Percentiles rank a stretch among this genome's conserved stretches.
Evolutionary conservation across 345 rosid genomes (phyloP).

Genomic region (Salix caprea): DNA sequence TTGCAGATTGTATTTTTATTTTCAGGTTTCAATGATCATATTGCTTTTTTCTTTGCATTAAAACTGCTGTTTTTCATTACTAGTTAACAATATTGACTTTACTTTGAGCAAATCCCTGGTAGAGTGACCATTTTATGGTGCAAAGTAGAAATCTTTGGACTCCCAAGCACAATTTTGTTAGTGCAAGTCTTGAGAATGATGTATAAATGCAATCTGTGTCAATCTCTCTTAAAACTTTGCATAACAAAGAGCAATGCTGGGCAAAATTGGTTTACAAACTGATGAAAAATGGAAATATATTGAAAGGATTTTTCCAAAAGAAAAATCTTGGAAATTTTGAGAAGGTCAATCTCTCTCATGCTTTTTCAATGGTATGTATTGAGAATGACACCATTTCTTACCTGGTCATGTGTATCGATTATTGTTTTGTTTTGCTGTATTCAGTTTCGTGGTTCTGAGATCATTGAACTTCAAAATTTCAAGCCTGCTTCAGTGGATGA

Average conservation of each 20-base stretch:
- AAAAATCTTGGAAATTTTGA: not conserved
- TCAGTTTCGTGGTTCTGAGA: slow-evolving; percentile 70
- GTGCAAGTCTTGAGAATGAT: no score
- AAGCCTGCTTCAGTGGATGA: slow-evolving; percentile 76
- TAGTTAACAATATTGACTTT: not conserved
- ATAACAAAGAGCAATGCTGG: no score
- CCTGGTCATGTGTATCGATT: not conserved
- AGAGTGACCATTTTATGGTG: no score
- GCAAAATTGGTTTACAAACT: no score
- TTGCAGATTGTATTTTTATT: not conserved
- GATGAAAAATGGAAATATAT: no score
- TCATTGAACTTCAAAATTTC: slow-evolving; percentile 61
- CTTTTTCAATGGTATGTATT: not conserved
- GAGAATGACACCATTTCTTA: not conserved
- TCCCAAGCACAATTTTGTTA: no score
- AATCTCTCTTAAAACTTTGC: no score
- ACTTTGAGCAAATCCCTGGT: not conserved
- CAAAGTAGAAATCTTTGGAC: no score
- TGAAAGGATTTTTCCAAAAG: no score
- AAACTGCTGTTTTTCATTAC: no score
- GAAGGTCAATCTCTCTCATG: not conserved
- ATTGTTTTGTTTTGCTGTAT: not conserved
- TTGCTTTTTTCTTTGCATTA: not conserved
- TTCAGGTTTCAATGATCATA: not conserved
- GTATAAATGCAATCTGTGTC: no score